Conservation (phyloP, 2,329 filamentous ascomycete genomes). For the Ceratocystis alfenasii region DNA sequence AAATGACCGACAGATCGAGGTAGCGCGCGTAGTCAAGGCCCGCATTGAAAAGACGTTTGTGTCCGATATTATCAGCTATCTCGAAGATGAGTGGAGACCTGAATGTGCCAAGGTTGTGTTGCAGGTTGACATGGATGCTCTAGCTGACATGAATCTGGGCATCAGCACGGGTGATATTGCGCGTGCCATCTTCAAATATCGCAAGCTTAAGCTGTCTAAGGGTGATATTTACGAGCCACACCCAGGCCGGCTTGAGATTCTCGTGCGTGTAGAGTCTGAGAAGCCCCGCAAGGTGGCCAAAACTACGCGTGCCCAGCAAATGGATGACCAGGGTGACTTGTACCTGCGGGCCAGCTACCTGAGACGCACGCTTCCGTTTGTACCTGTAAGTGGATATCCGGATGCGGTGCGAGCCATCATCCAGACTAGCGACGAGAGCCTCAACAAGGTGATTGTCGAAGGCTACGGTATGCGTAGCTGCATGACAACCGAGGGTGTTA, state of each 20-base stretch:
- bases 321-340: conserved; percentile 37
- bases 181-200: conserved; percentile 63
- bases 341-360: conserved; percentile 73
- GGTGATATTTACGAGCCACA: conserved; percentile 50
- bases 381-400: conserved; percentile 84
- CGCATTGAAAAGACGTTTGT: conserved; percentile 92
- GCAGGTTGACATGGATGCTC: conserved; percentile 65
- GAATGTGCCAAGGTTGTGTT: conserved; percentile 66
- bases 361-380: conserved; percentile 65
- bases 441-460: conserved; percentile 73
- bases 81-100: conserved; percentile 81
- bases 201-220: conserved; percentile 65
- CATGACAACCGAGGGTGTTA: conserved; percentile 86
- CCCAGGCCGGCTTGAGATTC: conserved; percentile 57
- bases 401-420: conserved; percentile 81
- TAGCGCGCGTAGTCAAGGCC: conserved; percentile 81
- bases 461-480: conserved; percentile 81
- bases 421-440: conserved; percentile 59
- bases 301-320: conserved; percentile 33
- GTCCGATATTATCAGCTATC: conserved; percentile 63
- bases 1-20: conserved; percentile 60
- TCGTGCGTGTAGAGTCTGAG: conserved; percentile 48
- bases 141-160: conserved; percentile 71
- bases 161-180: conserved; percentile 63
- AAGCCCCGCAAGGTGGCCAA: conserved; percentile 37